A percentile compares a stretch with the other conserved stretches of the same genome.
These are phyloP conservation scores for Leccinellum luteum DNA, from an alignment of 768 basidiomycete genomes.

Conservation along the genomic window DNA sequence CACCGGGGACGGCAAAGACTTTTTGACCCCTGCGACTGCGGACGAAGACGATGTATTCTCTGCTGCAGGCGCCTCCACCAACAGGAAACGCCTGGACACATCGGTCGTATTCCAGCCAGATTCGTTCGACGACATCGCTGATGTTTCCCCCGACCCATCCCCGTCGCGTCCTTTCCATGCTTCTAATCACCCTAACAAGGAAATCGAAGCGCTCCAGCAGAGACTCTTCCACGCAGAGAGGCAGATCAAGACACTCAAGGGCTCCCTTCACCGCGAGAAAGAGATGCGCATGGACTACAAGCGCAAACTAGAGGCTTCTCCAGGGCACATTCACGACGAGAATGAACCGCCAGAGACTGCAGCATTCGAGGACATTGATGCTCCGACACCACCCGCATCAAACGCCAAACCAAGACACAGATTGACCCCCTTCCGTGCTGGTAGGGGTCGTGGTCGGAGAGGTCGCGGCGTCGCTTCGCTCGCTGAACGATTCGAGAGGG, in stretches of 20 bases:
- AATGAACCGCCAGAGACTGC: conserved; percentile 40
- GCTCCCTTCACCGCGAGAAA: conserved; percentile 79
- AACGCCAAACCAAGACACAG: conserved; percentile 38
- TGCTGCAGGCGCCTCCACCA: conserved; percentile 59
- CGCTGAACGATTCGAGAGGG: conserved; percentile 60
- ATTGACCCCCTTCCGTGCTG: conserved; percentile 54
- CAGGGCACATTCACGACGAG: conserved; percentile 36
- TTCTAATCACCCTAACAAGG: conserved; percentile 72
- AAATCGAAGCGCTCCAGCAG: conserved; percentile 79
- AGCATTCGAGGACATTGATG: conserved; percentile 47
- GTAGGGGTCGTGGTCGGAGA: conserved; percentile 43
- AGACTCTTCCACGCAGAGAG: conserved; percentile 83
- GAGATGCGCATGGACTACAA: conserved; percentile 69
- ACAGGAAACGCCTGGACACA: conserved; percentile 55
- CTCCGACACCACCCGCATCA: conserved; percentile 29
- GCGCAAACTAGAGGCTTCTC: conserved; percentile 48
- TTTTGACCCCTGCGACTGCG: conserved; percentile 54
- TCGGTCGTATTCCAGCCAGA: conserved; percentile 46
- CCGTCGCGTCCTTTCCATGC: conserved; percentile 62
- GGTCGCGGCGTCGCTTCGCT: conserved; percentile 52
- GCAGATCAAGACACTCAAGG: conserved; percentile 79
- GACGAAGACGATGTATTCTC: conserved; percentile 68
- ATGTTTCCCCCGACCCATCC: conserved; percentile 64
- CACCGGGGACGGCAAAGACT: conserved; percentile 41
- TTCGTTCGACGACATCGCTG: conserved; percentile 43